Evolutionary conservation across 192 early-diverging fungal genomes (phyloP), one percentile per base, ranked within the genome.

Genomic region (Endogone sp.): DNA sequence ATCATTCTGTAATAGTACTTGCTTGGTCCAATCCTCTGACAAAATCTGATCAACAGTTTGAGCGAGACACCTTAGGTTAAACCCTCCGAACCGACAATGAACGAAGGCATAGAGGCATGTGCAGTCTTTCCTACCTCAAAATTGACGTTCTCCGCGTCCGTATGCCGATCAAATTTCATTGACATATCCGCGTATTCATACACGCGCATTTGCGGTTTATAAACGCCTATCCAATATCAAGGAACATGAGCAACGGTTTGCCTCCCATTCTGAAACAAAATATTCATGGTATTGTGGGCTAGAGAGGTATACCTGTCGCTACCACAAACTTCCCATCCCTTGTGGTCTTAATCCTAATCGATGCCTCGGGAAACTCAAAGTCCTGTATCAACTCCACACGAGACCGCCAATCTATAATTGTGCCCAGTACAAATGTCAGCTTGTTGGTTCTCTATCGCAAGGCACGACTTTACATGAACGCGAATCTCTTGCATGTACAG

Each of bases 121-220:
- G n/a, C n/a, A n/a, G n/a, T n/a, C n/a, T n/a, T n/a, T n/a, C n/a
- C n/a, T n/a, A n/a, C 70, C 65, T 78, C 71, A 81, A 94, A 94
- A 57, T 91, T 83, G 21, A 99, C 85, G 73, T 96, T 98, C 71
- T 99, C 97, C 9, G 88, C 79, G 67, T 99, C 92, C 1, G 93
- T 93, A 76, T 97, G 94, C 55, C 97, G 89, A 71, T 99, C 96
- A 76, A 99, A 97, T 79, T 99, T 99, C 93, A 99, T 95, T 20
- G 95, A 89, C 81, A 96, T 85, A 70, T 99, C 90, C 10, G 88
- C 71, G 70, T 91, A 94, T 58, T 99, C 97, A 66, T 83, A 99
- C 0, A 97, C 94, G 61, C 97, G 87, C 70, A 99, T 92, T 73
- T 97, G 97, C 24, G 96, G 96, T 77, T 99, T 94, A 81, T 99